These are phyloP conservation scores for Penicillium desertorum DNA, from an alignment of 495 filamentous ascomycete species.

Conservation along the genomic window DNA sequence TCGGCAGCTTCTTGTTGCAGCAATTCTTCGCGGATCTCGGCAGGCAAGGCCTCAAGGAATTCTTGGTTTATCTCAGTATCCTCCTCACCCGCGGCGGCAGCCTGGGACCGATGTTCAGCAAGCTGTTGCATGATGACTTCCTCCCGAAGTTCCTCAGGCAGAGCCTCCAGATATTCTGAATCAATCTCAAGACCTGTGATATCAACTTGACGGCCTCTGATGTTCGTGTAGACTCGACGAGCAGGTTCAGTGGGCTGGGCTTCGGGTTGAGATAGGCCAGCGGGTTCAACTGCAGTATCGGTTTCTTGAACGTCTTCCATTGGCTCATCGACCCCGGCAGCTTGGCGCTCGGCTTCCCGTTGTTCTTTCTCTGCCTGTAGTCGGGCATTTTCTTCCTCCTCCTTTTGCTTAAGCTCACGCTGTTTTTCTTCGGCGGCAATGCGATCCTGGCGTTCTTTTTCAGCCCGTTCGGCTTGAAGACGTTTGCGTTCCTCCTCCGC, in stretches of 20 bases:
- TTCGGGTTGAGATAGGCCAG: conserved; percentile 36
- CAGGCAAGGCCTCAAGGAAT: conserved; percentile 89
- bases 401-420: conserved; percentile 59
- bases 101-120: conserved; percentile 76
- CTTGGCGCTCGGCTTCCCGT: conserved; percentile 49
- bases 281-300: conserved; percentile 35
- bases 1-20: conserved; percentile 86
- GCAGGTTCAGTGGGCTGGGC: conserved; percentile 51
- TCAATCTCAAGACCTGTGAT: conserved; percentile 95
- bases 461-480: conserved; percentile 45
- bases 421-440: conserved; percentile 60
- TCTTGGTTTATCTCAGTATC: conserved; percentile 88
- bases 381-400: conserved; percentile 60
- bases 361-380: conserved; percentile 46
- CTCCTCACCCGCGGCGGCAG: conserved; percentile 75
- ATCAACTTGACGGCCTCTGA: conserved; percentile 81
- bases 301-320: conserved; percentile 87
- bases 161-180: conserved; percentile 84
- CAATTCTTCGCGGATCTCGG: conserved; percentile 85
- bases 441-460: conserved; percentile 52
- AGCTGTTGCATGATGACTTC: conserved; percentile 91
- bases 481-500: conserved; percentile 50
- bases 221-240: conserved; percentile 69
- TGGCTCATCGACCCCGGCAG: conserved; percentile 49
- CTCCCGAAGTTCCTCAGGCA: conserved; percentile 92